phyloP scores from a whole-genome alignment of 805 yeast species.

The Saturnispora gosingensis region DNA sequence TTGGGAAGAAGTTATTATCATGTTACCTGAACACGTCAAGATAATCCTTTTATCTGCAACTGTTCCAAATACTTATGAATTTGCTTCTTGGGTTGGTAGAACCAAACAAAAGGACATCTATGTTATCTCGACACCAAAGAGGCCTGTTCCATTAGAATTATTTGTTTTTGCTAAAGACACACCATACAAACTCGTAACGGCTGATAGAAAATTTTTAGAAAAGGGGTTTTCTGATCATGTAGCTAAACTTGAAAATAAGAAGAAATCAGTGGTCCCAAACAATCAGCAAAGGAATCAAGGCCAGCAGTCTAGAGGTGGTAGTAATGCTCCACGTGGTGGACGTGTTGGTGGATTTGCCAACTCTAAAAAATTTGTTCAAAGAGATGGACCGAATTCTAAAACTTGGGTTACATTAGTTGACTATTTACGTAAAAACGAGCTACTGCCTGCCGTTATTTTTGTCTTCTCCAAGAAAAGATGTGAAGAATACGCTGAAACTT shows the following conservation, averaged over 20 bases:
- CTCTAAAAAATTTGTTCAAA: constrained; percentile 31
- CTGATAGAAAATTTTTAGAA: constrained; percentile 61
- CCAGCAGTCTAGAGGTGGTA: constrained; percentile 11
- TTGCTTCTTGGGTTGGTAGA: constrained; percentile 98
- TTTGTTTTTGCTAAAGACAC: constrained; percentile 74
- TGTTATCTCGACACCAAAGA: constrained; percentile 90
- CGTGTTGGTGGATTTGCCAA: constrained; percentile 23
- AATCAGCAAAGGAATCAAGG: constrained; percentile 18
- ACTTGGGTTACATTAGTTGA: constrained; percentile 73
- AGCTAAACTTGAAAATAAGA: constrained; percentile 36
- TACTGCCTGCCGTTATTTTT: constrained; percentile 88
- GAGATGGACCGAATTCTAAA: constrained; percentile 67
- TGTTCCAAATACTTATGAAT: constrained; percentile 96
- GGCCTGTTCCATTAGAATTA: constrained; percentile 93
- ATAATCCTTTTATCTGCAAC: constrained; percentile 94
- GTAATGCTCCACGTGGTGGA: constrained; percentile 27
- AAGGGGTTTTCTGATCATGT: constrained; percentile 53
- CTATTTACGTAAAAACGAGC: constrained; percentile 50
- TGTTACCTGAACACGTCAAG: constrained; percentile 92
- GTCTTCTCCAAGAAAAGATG: constrained; percentile 91
- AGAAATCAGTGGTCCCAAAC: constrained; percentile 20
- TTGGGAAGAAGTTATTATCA: constrained; percentile 97
- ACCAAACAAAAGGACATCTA: constrained; percentile 93
- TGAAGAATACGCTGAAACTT: constrained; percentile 82
- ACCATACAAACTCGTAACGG: constrained; percentile 63